Evolutionary conservation across 129 eudicot genomes (phyloP), one percentile per base, ranked within the genome.

Genomic region (Glebionis coronaria): DNA sequence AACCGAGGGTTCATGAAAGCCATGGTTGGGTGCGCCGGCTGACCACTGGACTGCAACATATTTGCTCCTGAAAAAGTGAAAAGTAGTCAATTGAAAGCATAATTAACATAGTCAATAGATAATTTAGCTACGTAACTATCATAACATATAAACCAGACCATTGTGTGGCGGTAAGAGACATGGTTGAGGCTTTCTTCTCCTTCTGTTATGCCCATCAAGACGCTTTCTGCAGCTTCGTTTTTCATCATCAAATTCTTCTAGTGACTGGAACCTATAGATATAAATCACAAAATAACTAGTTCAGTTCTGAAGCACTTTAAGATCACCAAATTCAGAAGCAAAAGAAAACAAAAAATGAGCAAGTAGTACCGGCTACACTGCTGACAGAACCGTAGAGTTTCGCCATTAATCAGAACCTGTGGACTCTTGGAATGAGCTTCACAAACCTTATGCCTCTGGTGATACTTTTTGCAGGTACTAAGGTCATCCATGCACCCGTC

Each of bases 401-500:
- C 44, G 61, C 85, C 78, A 19, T 79, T 69, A 66, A 83, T 80
- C 20, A 69, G 60, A 67, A 83, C 88, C 61, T 81, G 66, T 15
- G 88, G 82, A 51, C 76, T 73, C 85, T 83, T 83, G 50, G 88
- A 80, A 65, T 83, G 88, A 49, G 62, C 38, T 65, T 83, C 88
- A 57, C 88, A 83, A 27, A 83, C 84, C 72, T 79, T 83, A 62
- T 83, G 88, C 9, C 84, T 79, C 45, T 81, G 77, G 58, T 83
- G 82, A 65, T 83, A 83, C 61, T 83, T 83, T 68, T 85, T 70
- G 76, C 81, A 83, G 54, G 70, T 75, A 56, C 85, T 73, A 47
- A 83, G 88, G 55, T 83, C 88, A 4, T 77, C 76, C 20, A 71
- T 76, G 79, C 88, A 83, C 38, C 85, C 88, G 12, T 83, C 85